These are phyloP conservation scores for Gryganskiella cystojenkinii DNA, from an alignment of 192 early-diverging fungal genomes.

Conservation along the genomic window DNA sequence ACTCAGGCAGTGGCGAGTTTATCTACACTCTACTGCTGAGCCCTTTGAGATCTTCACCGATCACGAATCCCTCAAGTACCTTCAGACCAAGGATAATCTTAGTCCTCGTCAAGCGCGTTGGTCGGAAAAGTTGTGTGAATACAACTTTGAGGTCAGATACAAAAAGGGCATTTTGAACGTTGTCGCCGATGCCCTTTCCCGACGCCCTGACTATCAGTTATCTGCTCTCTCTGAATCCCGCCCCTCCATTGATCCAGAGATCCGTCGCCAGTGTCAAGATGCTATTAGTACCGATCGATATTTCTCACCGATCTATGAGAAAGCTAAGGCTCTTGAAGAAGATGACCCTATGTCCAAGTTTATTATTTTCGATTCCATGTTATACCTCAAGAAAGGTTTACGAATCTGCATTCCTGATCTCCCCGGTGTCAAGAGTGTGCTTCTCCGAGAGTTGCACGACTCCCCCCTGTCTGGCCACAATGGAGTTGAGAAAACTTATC, in stretches of 20 bases:
- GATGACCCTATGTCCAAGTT: background rate
- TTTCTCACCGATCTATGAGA: background rate
- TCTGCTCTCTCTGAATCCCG: background rate
- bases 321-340: background rate
- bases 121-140: slow-evolving; percentile 6
- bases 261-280: background rate
- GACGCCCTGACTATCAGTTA: slow-evolving; percentile 9
- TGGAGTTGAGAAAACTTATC: slow-evolving; percentile 1
- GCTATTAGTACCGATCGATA: background rate
- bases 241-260: background rate
- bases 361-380: background rate
- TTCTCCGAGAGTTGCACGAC: background rate
- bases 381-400: background rate
- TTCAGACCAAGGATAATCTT: slow-evolving; percentile 33
- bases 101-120: slow-evolving; percentile 13
- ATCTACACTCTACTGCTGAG: no score
- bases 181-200: slow-evolving; percentile 43
- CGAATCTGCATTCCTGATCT: background rate
- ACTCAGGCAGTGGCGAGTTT: no score
- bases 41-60: no score
- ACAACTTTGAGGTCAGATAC: slow-evolving; percentile 15
- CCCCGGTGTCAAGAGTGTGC: background rate
- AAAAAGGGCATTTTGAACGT: slow-evolving; percentile 13
- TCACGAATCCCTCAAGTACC: slow-evolving; percentile 49
- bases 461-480: background rate